A percentile compares a stretch with the other conserved stretches of the same genome.
Conservation (phyloP, 2,329 filamentous ascomycete genomes). For the Colletotrichum sp. region DNA sequence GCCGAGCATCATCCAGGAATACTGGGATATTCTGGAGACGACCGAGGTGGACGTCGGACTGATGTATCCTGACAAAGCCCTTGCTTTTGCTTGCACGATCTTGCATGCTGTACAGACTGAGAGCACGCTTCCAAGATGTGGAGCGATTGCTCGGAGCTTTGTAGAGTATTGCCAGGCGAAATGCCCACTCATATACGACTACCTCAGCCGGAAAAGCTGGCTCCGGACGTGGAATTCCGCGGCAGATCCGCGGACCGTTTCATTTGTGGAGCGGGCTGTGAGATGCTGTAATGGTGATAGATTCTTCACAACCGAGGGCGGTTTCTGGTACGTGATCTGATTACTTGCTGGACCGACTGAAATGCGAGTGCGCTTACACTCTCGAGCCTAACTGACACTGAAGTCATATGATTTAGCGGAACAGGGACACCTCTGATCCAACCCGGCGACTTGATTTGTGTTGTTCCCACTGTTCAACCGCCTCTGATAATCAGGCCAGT, state of each 20-base stretch:
- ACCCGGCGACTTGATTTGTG: neutral
- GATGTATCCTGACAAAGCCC: neutral
- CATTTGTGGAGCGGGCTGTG: neutral
- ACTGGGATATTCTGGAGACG: neutral
- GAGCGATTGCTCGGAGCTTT: neutral
- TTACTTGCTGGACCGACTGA: neutral
- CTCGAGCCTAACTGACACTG: neutral
- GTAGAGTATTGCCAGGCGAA: neutral
- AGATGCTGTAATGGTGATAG: neutral
- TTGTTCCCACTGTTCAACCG: neutral
- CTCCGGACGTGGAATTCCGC: neutral
- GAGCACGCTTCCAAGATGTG: neutral
- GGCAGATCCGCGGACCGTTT: neutral
- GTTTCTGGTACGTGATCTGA: neutral
- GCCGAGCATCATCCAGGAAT: neutral
- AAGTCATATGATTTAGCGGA: neutral
- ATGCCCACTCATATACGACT: neutral
- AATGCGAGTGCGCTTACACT: neutral
- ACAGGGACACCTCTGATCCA: neutral
- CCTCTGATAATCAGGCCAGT: neutral
- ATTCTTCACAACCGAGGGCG: neutral
- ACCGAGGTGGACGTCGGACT: neutral
- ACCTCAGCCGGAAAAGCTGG: neutral
- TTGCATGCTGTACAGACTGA: neutral
- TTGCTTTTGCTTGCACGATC: neutral